phyloP scores from a whole-genome alignment of 2,329 filamentous ascomycete species.

The Cladosporium sp. region DNA sequence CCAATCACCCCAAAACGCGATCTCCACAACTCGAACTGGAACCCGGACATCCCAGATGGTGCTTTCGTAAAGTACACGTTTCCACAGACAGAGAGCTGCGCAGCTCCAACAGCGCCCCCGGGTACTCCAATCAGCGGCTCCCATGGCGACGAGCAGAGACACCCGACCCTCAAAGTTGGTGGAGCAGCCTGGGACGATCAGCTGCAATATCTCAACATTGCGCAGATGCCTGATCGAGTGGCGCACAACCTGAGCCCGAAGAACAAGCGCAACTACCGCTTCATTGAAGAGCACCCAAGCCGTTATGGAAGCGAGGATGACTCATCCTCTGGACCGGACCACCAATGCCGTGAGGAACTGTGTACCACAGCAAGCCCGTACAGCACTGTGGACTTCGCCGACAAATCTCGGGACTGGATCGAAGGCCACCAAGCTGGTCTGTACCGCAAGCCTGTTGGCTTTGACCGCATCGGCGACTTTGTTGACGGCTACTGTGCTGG shows the following conservation, averaged over 20 bases:
- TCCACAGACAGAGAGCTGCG: slow-evolving; percentile 12
- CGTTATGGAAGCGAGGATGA: slow-evolving; percentile 9
- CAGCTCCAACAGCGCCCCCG: slow-evolving; percentile 29
- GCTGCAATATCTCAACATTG: slow-evolving; percentile 9
- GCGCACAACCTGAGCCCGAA: slow-evolving; percentile 34
- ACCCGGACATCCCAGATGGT: slow-evolving; percentile 23
- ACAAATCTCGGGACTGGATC: slow-evolving; percentile 34
- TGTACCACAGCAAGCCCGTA: slow-evolving; percentile 20
- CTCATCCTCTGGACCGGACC: slow-evolving; percentile 24
- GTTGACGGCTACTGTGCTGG: slow-evolving; percentile 39
- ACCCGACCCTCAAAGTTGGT: neutral
- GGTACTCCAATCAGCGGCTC: slow-evolving; percentile 29
- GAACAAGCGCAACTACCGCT: slow-evolving; percentile 32
- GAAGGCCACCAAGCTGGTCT: slow-evolving; percentile 37
- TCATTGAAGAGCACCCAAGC: slow-evolving; percentile 31
- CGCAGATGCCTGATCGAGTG: slow-evolving; percentile 26
- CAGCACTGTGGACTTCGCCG: slow-evolving; percentile 26
- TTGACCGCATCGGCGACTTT: slow-evolving; percentile 31
- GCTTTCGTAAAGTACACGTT: slow-evolving; percentile 16
- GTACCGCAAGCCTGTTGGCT: slow-evolving; percentile 29
- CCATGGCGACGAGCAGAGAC: neutral
- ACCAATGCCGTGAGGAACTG: slow-evolving; percentile 21
- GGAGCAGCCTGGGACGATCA: slow-evolving; percentile 1
- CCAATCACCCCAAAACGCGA: slow-evolving; percentile 27
- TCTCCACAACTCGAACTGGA: slow-evolving; percentile 26